A percentile compares a stretch with the other conserved stretches of the same genome.
phyloP scores from a whole-genome alignment of 257 asterid species.

The Linaria vulgaris region DNA sequence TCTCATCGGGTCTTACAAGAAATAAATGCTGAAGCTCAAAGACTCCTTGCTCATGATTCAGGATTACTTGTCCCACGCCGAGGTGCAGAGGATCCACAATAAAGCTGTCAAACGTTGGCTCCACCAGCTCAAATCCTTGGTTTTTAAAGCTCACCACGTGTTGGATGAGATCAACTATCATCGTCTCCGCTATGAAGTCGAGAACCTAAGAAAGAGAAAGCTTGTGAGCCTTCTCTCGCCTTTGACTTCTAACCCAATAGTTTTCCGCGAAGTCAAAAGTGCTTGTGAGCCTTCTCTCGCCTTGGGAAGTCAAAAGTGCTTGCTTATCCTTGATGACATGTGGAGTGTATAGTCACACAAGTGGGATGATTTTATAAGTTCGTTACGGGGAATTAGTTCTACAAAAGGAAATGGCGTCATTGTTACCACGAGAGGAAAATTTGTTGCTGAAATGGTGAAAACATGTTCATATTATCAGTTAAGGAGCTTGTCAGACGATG shows the following conservation, averaged over 20 bases:
- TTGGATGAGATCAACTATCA: background rate
- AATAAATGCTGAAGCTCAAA: no score
- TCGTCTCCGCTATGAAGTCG: background rate
- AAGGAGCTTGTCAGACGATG: no score
- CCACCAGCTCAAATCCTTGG: slow-evolving; percentile 6
- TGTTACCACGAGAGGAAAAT: slow-evolving; percentile 22
- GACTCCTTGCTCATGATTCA: no score
- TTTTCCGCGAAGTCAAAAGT: background rate
- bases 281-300: slow-evolving; percentile 5
- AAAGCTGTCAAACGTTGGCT: slow-evolving; percentile 27
- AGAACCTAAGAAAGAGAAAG: no score
- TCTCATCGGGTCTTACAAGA: no score
- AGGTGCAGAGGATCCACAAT: background rate
- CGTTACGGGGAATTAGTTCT: slow-evolving; percentile 15
- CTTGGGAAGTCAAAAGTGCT: background rate
- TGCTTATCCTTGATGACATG: slow-evolving; percentile 31
- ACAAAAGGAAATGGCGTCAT: slow-evolving; percentile 16
- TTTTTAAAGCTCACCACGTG: background rate
- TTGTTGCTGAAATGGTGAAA: slow-evolving; percentile 23
- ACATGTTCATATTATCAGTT: background rate
- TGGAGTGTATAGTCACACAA: slow-evolving; percentile 19
- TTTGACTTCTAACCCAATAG: no score
- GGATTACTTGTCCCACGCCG: background rate
- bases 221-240: no score
- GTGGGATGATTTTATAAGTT: slow-evolving; percentile 26